A percentile compares a stretch with the other conserved stretches of the same genome.
phyloP scores from a whole-genome alignment of 352 stramenopile species.

The Phytophthora sp. region DNA sequence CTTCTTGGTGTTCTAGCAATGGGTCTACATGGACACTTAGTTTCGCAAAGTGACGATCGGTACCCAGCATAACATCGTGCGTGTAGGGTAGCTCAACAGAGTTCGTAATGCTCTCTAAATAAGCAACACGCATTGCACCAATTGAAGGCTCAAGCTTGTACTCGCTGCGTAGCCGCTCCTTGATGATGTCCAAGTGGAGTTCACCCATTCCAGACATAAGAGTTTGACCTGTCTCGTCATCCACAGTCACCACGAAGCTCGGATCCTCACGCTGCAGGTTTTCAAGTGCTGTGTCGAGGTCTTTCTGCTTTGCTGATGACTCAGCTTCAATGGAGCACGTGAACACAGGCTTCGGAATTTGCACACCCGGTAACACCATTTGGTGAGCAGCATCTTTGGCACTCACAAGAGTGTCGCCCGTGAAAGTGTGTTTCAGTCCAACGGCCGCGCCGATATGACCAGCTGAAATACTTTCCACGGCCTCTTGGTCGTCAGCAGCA shows the following conservation, averaged over 20 bases:
- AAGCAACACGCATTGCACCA: conserved; percentile 90
- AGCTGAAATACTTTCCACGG: conserved; percentile 84
- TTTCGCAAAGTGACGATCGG: conserved; percentile 77
- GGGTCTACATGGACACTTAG: conserved; percentile 58
- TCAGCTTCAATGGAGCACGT: conserved; percentile 92
- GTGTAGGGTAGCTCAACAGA: conserved; percentile 44
- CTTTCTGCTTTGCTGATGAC: conserved; percentile 83
- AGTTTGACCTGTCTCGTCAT: conserved; percentile 97
- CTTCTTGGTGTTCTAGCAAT: conserved; percentile 43
- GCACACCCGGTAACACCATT: conserved; percentile 63
- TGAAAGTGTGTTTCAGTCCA: conserved; percentile 92
- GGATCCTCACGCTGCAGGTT: conserved; percentile 93
- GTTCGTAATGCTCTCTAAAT: conserved; percentile 86
- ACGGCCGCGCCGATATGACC: conserved; percentile 94
- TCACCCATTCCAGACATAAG: conserved; percentile 97
- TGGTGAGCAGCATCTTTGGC: conserved; percentile 55
- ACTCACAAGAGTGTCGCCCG: conserved; percentile 94
- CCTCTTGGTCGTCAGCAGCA: conserved; percentile 88
- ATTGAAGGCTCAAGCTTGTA: conserved; percentile 88
- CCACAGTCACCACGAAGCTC: conserved; percentile 95
- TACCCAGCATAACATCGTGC: conserved; percentile 73
- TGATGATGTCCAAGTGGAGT: conserved; percentile 94
- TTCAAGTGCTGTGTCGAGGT: conserved; percentile 85
- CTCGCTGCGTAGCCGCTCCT: conserved; percentile 90
- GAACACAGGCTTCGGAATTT: conserved; percentile 88